A percentile compares a stretch with the other conserved stretches of the same genome.
phyloP scores from a whole-genome alignment of 148 eudicot species.

The Rhododendron kiyosumense region DNA sequence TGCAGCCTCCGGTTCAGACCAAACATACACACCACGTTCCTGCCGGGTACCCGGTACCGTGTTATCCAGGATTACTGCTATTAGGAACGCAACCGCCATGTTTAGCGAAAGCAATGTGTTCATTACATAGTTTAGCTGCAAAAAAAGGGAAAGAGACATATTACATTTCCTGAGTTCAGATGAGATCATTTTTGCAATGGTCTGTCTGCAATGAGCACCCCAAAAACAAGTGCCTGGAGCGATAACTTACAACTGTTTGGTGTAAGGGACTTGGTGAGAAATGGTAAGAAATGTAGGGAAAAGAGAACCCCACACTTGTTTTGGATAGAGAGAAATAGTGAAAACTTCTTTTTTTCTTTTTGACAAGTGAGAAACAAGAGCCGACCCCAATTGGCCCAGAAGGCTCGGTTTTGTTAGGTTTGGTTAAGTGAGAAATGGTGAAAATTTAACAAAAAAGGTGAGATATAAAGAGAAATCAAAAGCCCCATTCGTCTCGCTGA shows the following conservation, averaged over 20 bases:
- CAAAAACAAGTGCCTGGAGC: background rate
- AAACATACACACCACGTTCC: slow-evolving; percentile 90
- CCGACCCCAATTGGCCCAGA: background rate
- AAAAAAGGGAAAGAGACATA: background rate
- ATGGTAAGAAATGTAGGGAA: background rate
- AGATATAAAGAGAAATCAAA: background rate
- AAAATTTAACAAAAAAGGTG: background rate
- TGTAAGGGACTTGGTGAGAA: background rate
- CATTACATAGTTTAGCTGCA: slow-evolving; percentile 85
- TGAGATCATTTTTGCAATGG: background rate
- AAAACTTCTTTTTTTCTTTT: no score
- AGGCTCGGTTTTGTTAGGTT: background rate
- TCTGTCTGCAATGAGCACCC: background rate
- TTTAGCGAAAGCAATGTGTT: slow-evolving; percentile 80
- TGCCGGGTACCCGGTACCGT: slow-evolving; percentile 90
- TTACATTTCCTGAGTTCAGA: background rate
- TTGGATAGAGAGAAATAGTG: background rate
- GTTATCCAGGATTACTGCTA: slow-evolving; percentile 80
- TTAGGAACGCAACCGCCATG: slow-evolving; percentile 94
- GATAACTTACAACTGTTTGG: background rate
- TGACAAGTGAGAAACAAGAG: background rate
- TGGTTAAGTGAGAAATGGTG: background rate
- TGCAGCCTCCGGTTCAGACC: slow-evolving; percentile 91
- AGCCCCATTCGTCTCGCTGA: background rate
- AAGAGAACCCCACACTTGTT: background rate